Evolutionary conservation across 768 basidiomycete genomes (phyloP).

Genomic region (Kwoniella sp.): DNA sequence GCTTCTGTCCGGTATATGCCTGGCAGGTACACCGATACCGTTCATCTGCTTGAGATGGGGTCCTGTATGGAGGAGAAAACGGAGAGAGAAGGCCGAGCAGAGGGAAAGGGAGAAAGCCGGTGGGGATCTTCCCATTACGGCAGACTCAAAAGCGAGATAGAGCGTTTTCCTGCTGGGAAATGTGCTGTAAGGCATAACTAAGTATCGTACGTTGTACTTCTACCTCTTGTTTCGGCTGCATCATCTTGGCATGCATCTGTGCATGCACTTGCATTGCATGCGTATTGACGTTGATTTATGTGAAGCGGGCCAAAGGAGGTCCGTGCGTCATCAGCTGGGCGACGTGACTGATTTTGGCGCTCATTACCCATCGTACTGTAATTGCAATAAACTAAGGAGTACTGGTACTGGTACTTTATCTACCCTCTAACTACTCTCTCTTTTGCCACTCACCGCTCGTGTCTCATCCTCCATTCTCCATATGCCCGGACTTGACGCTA

Average conservation of each 20-base stretch:
- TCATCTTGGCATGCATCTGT: neutral
- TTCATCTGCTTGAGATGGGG: conserved; percentile 29
- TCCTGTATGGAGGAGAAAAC: conserved; percentile 17
- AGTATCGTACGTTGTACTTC: neutral
- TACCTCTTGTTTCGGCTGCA: neutral
- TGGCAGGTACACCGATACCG: conserved; percentile 37
- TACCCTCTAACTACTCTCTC: too few relatives aligned
- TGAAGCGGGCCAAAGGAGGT: neutral
- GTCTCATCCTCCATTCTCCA: too few relatives aligned
- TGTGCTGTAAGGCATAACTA: too few relatives aligned
- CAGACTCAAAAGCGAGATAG: neutral
- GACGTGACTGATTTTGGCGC: conserved; percentile 14
- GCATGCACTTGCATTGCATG: neutral
- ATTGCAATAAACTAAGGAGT: too few relatives aligned
- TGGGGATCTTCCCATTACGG: neutral
- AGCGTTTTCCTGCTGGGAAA: too few relatives aligned
- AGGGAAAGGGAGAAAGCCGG: neutral
- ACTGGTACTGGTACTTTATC: too few relatives aligned
- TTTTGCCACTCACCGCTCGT: too few relatives aligned
- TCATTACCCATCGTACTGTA: too few relatives aligned
- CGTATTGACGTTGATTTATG: too few relatives aligned
- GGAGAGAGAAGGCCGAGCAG: conserved; percentile 17
- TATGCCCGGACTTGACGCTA: too few relatives aligned
- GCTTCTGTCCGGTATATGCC: conserved; percentile 43
- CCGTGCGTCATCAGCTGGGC: neutral